Base-by-base conservation (phyloP, 306 rosid genomes). In the Dryas alaskensis region DNA sequence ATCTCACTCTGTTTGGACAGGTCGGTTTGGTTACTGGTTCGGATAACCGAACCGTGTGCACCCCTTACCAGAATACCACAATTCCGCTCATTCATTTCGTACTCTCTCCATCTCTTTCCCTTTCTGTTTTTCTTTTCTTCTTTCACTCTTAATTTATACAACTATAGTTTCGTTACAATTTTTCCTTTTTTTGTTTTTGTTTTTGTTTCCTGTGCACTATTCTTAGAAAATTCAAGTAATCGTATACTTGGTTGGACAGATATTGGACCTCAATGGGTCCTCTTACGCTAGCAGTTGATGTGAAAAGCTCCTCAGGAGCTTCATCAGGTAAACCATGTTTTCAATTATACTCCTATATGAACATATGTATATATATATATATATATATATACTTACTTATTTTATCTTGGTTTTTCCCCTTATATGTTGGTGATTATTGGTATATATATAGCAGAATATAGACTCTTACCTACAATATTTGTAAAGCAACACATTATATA, bases 261-360 rank as follows among this genome's bases (percentile, higher is more conserved):
- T 9, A 14, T n/a, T 25, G 77, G 51, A 51, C 60, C 50, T 69
- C 55, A 67, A 89, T 89, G 92, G 83, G 84, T 84, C 89, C 94
- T 48, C 65, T 83, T 8, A 76, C 83, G 31, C 83, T 86, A 12
- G 79, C 91, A 58, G 79, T 84, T 50, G 73, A 76, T 76, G 74
- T 83, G 6, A 81, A 81, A 54, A 86, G 67, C 68, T 74, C 88
- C 73, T 37, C 82, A 65, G 59, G 76, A 17, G 67, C 88, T 54
- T 80, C 86, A 68, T 73, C 88, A 53, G 88, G 93, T 90, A 48
- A 76, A 65, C 19, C 76, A 7, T 63, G 60, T 60, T 46, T 31
- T 61, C 27, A 60, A 50, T 19, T 13, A 9, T 45, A 7, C 40
- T 67, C 53, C 40, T 72, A 7, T 42, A 43, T 25, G 11, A 54